Conservation (phyloP, 441 rosid genomes). For the Capsella rubella region DNA sequence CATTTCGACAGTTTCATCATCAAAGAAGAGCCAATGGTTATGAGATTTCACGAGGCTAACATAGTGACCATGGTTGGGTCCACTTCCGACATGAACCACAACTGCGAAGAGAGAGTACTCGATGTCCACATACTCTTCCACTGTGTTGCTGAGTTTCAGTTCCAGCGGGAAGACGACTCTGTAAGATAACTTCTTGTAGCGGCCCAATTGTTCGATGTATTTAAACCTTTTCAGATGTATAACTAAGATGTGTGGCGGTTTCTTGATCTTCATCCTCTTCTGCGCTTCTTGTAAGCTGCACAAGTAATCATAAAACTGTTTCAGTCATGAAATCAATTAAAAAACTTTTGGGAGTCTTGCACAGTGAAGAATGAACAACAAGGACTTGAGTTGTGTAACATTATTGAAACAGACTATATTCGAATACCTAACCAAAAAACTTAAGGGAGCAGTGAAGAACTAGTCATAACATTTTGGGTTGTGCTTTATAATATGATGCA, state of each 20-base stretch:
- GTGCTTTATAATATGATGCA: too few relatives aligned
- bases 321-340: background rate
- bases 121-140: slow-evolving; percentile 69
- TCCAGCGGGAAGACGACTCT: slow-evolving; percentile 88
- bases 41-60: slow-evolving; percentile 94
- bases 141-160: slow-evolving; percentile 86
- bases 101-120: slow-evolving; percentile 95
- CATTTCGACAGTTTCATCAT: slow-evolving; percentile 93
- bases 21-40: slow-evolving; percentile 91
- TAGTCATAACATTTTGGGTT: too few relatives aligned
- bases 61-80: slow-evolving; percentile 94
- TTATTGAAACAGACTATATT: too few relatives aligned
- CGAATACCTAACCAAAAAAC: too few relatives aligned
- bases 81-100: slow-evolving; percentile 95
- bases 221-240: slow-evolving; percentile 89
- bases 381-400: background rate
- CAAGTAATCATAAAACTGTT: background rate
- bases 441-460: too few relatives aligned
- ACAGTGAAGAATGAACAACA: background rate
- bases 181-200: slow-evolving; percentile 89
- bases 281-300: slow-evolving; percentile 96
- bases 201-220: slow-evolving; percentile 88
- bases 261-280: slow-evolving; percentile 97
- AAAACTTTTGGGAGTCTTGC: background rate
- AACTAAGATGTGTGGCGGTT: slow-evolving; percentile 85